Evolutionary conservation across 2,329 filamentous ascomycete species (phyloP), one percentile per base, ranked within the genome.

Genomic region (Pseudogymnoascus sp.): DNA sequence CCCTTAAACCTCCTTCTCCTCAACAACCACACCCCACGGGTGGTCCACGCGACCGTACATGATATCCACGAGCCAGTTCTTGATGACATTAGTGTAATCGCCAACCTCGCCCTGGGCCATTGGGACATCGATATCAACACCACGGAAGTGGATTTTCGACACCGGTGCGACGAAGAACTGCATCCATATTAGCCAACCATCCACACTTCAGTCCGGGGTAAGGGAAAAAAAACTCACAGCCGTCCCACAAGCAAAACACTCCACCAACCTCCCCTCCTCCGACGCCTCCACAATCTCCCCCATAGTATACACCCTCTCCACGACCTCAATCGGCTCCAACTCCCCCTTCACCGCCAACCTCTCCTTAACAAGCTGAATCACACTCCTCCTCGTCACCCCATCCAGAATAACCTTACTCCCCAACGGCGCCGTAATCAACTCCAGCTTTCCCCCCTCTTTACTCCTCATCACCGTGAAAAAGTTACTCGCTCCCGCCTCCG

Each of bases 401-500:
- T 93, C 90, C 2, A 97, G 81, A 69, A 97, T 96, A 66, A 96
- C 82, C 72, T 89, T 86, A 72, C 91, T 90, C 65, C 89, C 89
- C 48, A 97, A 78, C 7, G 91, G 90, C 2, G 93, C 92, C 2
- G 93, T 97, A 64, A 96, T 81, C 34, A 97, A 81, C 79, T 95
- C 82, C 23, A 83, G 73, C 70, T 80, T 83, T 6, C 83, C 86
- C 69, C 87, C 83, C 73, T 6, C 23, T 6, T 81, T 83, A 57
- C 82, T 83, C 73, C 81, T 83, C 90, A 89, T 92, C 11, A 96
- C 80, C 6, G 96, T 81, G 73, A 97, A 96, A 79, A 96, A 96
- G 78, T 97, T 97, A 72, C 86, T 90, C 11, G 92, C 93, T 4
- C 93, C 93, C 1, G 93, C 93, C 79, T 97, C 93, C 1, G 93